Evolutionary conservation across 495 filamentous ascomycete genomes (phyloP).

Genomic region (Penicillium robsamsonii): DNA sequence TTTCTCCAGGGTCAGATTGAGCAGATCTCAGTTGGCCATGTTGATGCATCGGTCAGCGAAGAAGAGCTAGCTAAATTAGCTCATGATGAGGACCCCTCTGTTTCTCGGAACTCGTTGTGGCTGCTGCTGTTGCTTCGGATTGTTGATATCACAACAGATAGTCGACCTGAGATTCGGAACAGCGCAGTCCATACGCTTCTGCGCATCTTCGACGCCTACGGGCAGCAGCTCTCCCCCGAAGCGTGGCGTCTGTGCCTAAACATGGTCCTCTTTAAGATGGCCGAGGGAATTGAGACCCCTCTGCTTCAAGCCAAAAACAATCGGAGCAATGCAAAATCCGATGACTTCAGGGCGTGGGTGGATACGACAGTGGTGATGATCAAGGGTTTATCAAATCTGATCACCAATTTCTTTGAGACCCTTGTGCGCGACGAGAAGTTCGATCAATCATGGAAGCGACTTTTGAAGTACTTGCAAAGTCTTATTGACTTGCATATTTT

Average conservation of each 20-base stretch:
- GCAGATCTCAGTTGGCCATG: conserved; percentile 41
- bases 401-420: conserved; percentile 64
- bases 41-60: conserved; percentile 42
- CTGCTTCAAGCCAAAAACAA: conserved; percentile 23
- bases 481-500: conserved; percentile 59
- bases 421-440: conserved; percentile 58
- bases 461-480: conserved; percentile 62
- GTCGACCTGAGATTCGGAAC: conserved; percentile 82
- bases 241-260: conserved; percentile 84
- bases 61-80: conserved; percentile 37
- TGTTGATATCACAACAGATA: conserved; percentile 71
- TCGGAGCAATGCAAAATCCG: conserved; percentile 19
- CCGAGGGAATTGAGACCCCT: conserved; percentile 47
- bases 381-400: conserved; percentile 63
- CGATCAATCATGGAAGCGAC: conserved; percentile 62
- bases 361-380: conserved; percentile 75
- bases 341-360: conserved; percentile 59
- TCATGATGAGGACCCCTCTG: conserved; percentile 34
- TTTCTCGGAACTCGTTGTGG: conserved; percentile 67
- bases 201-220: conserved; percentile 88
- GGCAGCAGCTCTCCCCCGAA: conserved; percentile 70
- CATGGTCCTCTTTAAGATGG: conserved; percentile 72
- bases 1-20: conserved; percentile 60
- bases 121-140: conserved; percentile 77
- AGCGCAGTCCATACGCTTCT: conserved; percentile 88